Base-by-base conservation (phyloP, 2,329 filamentous ascomycete genomes). In the Phialocephala subalpina region DNA sequence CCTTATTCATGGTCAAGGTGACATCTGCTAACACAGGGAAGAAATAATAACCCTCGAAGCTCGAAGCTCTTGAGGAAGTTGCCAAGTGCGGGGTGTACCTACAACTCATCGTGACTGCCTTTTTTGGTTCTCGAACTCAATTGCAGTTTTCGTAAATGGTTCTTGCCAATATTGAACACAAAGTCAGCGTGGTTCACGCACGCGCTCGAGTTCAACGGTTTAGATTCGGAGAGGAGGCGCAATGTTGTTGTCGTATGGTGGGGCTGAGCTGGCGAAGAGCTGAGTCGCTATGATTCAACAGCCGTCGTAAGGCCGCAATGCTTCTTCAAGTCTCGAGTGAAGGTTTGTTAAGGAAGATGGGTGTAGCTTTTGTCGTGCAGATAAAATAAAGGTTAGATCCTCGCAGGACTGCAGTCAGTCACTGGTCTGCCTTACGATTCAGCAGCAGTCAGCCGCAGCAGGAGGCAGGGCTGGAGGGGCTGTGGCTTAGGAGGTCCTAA, bases 81-180 rank as follows among this genome's bases (percentile, higher is more conserved):
- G 25, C 42, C 42, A 64, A 63, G 60, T 57, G 67, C 53, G 66
- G 62, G 63, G 62, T 56, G 53, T 61, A 76, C 73, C 74, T 65
- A 77, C 75, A 76, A 68, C 75, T 77, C 75, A 77, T 77, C 65
- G 71, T 74, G 70, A 62, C 71, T 73, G 69, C 71, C 68, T 52
- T 61, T 62, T 66, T 12, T 29, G 22, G 36, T 45, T 47, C 25
- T 55, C 59, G n/a, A 57, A 36, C 53, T 63, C 58, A 67, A 65
- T 67, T 65, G 58, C 52, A 16, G 25, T 57, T 52, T 59, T 12
- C 3, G 58, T 40, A 58, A n/a, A 36, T 20, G 38, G 35, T 22
- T 64, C 59, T 40, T 22, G 16, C 47, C 40, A 60, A 63, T 20
- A 25, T 60, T n/a, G 57, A 29, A 45, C 38, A 27, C 20, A 35